Base-by-base conservation (phyloP, 139 green algal genomes). In the Monoraphidium neglectum region DNA sequence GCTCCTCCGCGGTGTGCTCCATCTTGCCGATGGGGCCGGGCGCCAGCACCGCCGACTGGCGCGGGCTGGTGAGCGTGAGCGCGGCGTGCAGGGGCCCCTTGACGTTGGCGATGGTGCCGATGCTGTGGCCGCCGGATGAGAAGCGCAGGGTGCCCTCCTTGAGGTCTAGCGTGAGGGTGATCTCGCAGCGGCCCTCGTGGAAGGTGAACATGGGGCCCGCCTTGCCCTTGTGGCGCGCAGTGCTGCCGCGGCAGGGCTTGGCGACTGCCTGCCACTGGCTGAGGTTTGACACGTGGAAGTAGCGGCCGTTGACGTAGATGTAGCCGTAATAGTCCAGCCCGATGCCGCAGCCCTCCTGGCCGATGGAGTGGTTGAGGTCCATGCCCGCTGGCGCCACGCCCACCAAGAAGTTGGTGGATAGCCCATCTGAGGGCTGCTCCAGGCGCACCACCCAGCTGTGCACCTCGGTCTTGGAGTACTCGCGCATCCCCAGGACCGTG, bases 261-360 rank as follows among this genome's bases (percentile, higher is more conserved):
- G 80, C 80, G 30, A 85, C 81, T 33, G 70, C 63, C 46, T 76
- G 73, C 86, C 86, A 91, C 77, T 87, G 85, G 57, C 78, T 60
- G 0, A 91, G 79, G 79, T 87, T 88, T 57, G 70, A 74, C 8
- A 85, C 79, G 37, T 91, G 86, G 74, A 91, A 91, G 76, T 91
- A 91, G 66, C 81, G 78, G 73, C 86, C 86, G 33, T 86, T 85
- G 70, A 91, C 77, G 77, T 91, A 91, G 77, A 91, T 87, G 77
- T 91, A 91, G 62, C 86, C 86, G 49, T 82, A 88, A 64, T 86
- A 88, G 78, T 91, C 86, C 2, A 91, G 77, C 16, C 83, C 86
- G 51, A 91, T 88, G 79, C 86, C 86, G 64, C 86, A 91, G 60
- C 77, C 70, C 53, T 88, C 82, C 72, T 90, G 79, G 33, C 86